phyloP scores from a whole-genome alignment of 192 early-diverging fungal species.

The Backusella parvicylindrica region DNA sequence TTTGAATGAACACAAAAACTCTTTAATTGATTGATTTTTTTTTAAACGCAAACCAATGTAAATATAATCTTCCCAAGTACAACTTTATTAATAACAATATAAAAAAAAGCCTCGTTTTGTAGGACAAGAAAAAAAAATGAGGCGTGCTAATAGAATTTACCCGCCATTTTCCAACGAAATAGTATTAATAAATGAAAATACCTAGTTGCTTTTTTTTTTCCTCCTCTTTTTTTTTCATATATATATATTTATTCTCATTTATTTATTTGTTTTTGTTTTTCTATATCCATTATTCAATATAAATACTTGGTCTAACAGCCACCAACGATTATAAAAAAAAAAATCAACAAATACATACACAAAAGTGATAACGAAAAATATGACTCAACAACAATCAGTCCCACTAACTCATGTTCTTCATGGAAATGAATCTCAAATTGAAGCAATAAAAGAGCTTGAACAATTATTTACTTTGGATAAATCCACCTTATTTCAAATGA shows the following conservation, averaged over 20 bases:
- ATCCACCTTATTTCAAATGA: slow-evolving; percentile 1
- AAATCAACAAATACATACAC: neutral
- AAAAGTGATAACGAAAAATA: neutral
- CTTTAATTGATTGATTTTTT: too few species aligned
- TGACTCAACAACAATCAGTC: neutral
- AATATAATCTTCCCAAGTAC: slow-evolving; percentile 14
- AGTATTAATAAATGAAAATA: neutral
- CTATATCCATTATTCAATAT: neutral
- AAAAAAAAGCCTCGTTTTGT: neutral
- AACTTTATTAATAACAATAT: neutral
- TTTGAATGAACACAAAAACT: too few species aligned
- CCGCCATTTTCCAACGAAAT: slow-evolving; percentile 10
- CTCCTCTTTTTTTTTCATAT: neutral
- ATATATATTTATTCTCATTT: neutral
- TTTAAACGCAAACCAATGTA: too few species aligned
- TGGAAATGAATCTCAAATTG: slow-evolving; percentile 11
- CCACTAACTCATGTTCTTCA: slow-evolving; percentile 5
- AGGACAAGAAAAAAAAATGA: neutral
- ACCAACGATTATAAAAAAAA: too few species aligned
- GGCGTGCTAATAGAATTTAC: neutral
- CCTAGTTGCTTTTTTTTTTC: neutral
- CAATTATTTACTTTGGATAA: slow-evolving; percentile 17
- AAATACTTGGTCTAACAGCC: too few species aligned
- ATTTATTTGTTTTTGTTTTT: neutral
- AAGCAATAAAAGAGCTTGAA: slow-evolving; percentile 22